Percentiles rank a stretch among this genome's conserved stretches.
phyloP scores from a whole-genome alignment of 1,139 yeast genomes.

The Saccharomyces hybrid region DNA sequence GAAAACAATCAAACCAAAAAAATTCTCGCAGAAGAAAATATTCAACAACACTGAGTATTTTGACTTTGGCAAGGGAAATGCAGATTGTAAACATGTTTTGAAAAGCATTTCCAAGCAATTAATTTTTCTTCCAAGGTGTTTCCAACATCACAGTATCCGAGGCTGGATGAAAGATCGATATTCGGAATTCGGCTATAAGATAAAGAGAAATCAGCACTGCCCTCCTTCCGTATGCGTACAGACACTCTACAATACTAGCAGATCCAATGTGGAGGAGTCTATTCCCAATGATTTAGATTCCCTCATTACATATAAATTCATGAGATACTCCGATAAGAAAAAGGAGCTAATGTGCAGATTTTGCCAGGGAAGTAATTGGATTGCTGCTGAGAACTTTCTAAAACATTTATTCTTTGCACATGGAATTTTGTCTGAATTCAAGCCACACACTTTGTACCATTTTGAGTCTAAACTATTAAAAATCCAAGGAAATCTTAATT shows the following conservation, averaged over 20 bases:
- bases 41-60: not conserved
- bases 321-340: constrained; percentile 6
- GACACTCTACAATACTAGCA: not conserved
- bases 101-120: not conserved
- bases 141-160: constrained; percentile 16
- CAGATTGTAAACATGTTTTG: constrained; percentile 8
- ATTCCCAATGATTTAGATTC: not conserved
- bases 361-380: constrained; percentile 21
- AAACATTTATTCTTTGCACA: constrained; percentile 19
- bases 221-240: constrained; percentile 12
- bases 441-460: not conserved
- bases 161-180: constrained; percentile 10
- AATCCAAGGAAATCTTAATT: not conserved
- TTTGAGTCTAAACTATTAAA: not conserved
- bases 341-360: constrained; percentile 16
- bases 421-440: constrained; percentile 14
- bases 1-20: not conserved
- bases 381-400: constrained; percentile 9
- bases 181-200: constrained; percentile 9
- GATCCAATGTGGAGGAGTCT: not conserved
- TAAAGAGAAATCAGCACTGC: constrained; percentile 15
- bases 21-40: not conserved
- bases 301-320: constrained; percentile 12
- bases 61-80: constrained; percentile 2
- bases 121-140: constrained; percentile 12